phyloP scores from a whole-genome alignment of 2,329 filamentous ascomycete genomes.

The Xylaria digitata region DNA sequence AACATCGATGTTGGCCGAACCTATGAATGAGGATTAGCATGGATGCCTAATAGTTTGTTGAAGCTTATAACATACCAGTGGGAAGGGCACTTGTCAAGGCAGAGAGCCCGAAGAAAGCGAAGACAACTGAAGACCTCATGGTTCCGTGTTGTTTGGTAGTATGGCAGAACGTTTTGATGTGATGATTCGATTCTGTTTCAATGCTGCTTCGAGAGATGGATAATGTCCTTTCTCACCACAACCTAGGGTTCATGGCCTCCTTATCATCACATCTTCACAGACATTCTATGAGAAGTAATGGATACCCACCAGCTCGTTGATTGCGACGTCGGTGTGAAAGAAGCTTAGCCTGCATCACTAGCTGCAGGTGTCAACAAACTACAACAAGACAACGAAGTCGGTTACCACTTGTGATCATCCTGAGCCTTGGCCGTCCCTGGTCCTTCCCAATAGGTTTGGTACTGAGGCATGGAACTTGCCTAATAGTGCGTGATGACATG shows the following conservation, averaged over 20 bases:
- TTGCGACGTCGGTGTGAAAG: conserved; percentile 12
- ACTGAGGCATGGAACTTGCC: not conserved
- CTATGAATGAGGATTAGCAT: not conserved
- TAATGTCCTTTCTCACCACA: not conserved
- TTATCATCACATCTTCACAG: conserved; percentile 7
- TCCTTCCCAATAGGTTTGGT: not conserved
- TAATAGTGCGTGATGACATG: not conserved
- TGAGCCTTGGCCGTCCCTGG: not conserved
- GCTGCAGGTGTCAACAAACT: not conserved
- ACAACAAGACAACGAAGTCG: not conserved
- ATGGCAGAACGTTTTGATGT: not conserved
- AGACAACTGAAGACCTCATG: conserved; percentile 5
- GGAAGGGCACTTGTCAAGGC: conserved; percentile 11
- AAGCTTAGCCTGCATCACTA: conserved; percentile 6
- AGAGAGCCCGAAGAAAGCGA: conserved; percentile 12
- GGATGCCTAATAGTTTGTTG: not conserved
- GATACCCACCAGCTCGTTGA: not conserved
- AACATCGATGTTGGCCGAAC: conserved; percentile 21
- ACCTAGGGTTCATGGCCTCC: not conserved
- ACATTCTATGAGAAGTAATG: not conserved
- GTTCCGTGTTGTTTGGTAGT: not conserved
- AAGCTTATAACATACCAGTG: not conserved
- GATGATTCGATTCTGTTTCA: not conserved
- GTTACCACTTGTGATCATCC: not conserved
- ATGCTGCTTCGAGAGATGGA: not conserved